Base-by-base conservation (phyloP, 306 rosid genomes). In the Pterocarpus santalinus region DNA sequence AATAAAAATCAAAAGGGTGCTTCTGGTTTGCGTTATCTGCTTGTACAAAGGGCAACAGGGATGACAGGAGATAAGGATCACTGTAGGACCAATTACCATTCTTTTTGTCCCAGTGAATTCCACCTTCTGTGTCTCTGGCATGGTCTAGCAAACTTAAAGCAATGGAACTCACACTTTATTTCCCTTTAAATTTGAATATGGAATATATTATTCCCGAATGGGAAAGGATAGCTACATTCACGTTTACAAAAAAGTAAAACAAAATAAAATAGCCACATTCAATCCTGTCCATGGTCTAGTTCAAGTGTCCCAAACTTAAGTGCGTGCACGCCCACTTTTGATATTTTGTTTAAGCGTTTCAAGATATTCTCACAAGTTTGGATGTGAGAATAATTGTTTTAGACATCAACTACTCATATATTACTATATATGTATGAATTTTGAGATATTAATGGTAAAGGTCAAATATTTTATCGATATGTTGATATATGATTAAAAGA, bases 21-120 rank as follows among this genome's bases (percentile, higher is more conserved):
- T 70, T 33, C 44, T 70, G 14, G 61, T 53, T 13, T 74, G 69
- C 12, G 13, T 72, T 53, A 35, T 56, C 77, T 72, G 52, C 38
- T 10, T 8, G 52, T 43, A 30, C 69, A 13, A 58, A n/a, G 28
- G 16, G 58, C 22, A 13, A 14, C 57, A 13, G 1, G 17, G 28
- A 14, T 64, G 28, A 7, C 28, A 73, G 5, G 39, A 68, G 56
- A 47, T 47, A 69, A 47, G 2, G 58, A 69, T 47, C 2, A 68
- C 49, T 38, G 32, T 36, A 41, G 11, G 52, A 15, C 52, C 52
- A 65, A n/a, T 39, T 16, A 39, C 55, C 16, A 61, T 61, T 61
- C 66, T 51, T 2, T 51, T 51, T 14, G 15, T 13, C 57, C 14
- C n/a, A 51, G 49, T 36, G 33, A 38, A n/a, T 36, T 17, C 28